Base-by-base conservation (phyloP, 2,329 filamentous ascomycete genomes). In the Hypoxylon sp. region DNA sequence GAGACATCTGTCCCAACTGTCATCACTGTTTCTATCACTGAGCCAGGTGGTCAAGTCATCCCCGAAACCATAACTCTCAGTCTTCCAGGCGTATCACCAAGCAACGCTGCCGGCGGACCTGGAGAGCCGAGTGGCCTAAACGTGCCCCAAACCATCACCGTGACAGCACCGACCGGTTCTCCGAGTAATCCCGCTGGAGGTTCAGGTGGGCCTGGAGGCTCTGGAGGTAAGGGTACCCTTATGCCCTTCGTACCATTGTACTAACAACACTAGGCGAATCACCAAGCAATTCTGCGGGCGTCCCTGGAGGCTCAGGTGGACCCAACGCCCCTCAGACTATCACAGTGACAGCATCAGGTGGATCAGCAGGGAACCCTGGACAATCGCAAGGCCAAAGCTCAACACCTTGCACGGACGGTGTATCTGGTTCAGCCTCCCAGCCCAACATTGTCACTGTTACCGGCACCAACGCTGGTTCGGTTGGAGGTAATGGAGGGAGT, bases 131-230 rank as follows among this genome's bases (percentile, higher is more conserved):
- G 37, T 48, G 62, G 65, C 28, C 62, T 62, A 20, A 54, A 56
- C 8, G 39, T 61, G 20, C 62, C 65, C 32, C 43, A 66, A 17
- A 68, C 64, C 6, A 50, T 70, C 50, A 70, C 68, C 6, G 44
- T 67, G 6, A 69, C 68, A 17, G 51, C 57, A 20, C 65, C 66
- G 11, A 59, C 55, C 51, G 55, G 44, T 4, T 48, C 52, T 17
- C 59, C 65, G 57, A 59, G 60, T 54, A 60, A 63, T 34, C 20
- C 41, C 13, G 65, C 37, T 10, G 58, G 52, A 32, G 59, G 59
- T 11, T 30, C 64, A 26, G 56, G 60, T 34, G 56, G 59, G 19
- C 54, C 52, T 6, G 55, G 56, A 58, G 60, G 59, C 22, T 57
- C 52, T 6, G 55, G 56, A 58, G 60, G 64, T 60, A 37, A 59